Evolutionary conservation across 2,329 filamentous ascomycete genomes (phyloP).

Genomic region (Venturia asperata): DNA sequence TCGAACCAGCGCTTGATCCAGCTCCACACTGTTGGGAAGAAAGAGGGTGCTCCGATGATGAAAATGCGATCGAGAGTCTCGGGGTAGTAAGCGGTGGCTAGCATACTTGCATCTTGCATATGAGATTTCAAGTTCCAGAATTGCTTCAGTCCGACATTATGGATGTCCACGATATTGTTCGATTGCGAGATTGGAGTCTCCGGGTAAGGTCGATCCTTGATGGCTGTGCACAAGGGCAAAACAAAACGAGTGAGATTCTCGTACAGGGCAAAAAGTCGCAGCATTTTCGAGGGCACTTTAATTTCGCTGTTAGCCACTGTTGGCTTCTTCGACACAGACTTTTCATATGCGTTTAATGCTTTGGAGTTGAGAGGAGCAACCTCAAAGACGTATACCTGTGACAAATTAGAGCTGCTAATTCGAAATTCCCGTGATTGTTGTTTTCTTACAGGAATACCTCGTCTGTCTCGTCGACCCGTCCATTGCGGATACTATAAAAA

Average conservation of each 20-base stretch:
- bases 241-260: constrained; percentile 86
- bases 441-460: constrained; percentile 63
- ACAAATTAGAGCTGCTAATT: neutral
- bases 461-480: constrained; percentile 82
- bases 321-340: constrained; percentile 50
- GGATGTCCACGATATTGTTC: constrained; percentile 93
- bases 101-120: constrained; percentile 83
- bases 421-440: neutral
- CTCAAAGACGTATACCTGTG: constrained; percentile 70
- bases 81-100: constrained; percentile 90
- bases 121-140: constrained; percentile 92
- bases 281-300: constrained; percentile 64
- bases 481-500: constrained; percentile 78
- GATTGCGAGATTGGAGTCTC: constrained; percentile 85
- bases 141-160: constrained; percentile 77
- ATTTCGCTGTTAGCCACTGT: constrained; percentile 47
- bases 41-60: constrained; percentile 81
- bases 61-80: constrained; percentile 84
- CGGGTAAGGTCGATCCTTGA: constrained; percentile 62
- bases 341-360: constrained; percentile 72
- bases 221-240: constrained; percentile 73
- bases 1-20: constrained; percentile 93
- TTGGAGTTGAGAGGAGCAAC: constrained; percentile 77
- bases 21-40: constrained; percentile 89
- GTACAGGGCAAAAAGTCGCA: constrained; percentile 86